Evolutionary conservation across 192 early-diverging fungal genomes (phyloP).

Genomic region (Cladochytrium replicatum): DNA sequence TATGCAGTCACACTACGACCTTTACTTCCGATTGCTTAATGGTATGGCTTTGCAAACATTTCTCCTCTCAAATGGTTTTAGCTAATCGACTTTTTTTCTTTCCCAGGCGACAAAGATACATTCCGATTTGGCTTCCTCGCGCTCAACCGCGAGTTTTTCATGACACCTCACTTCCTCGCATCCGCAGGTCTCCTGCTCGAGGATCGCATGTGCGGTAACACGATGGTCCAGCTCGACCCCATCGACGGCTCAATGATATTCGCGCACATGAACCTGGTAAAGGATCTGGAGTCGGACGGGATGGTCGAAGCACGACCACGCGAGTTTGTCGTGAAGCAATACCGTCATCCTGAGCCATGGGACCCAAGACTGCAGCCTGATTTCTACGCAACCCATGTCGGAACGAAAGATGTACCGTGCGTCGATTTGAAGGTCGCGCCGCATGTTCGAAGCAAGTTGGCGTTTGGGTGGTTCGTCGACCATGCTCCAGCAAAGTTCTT

Average conservation of each 20-base stretch:
- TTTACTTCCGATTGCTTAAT: neutral
- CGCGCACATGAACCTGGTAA: conserved; percentile 1
- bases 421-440: neutral
- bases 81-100: neutral
- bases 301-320: neutral
- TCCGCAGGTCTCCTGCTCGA: neutral
- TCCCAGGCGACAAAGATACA: neutral
- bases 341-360: neutral
- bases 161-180: neutral
- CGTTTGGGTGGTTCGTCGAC: neutral
- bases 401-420: neutral
- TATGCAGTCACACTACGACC: neutral
- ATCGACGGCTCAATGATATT: neutral
- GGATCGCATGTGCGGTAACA: neutral
- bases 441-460: neutral
- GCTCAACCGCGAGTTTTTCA: neutral
- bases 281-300: neutral
- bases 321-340: neutral
- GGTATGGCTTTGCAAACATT: neutral
- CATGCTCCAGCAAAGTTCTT: neutral
- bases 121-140: neutral
- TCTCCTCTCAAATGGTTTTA: neutral
- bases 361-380: neutral
- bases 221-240: neutral
- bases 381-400: neutral